Evolutionary conservation across 306 rosid genomes (phyloP).

Genomic region (Phaseolus lunatus): DNA sequence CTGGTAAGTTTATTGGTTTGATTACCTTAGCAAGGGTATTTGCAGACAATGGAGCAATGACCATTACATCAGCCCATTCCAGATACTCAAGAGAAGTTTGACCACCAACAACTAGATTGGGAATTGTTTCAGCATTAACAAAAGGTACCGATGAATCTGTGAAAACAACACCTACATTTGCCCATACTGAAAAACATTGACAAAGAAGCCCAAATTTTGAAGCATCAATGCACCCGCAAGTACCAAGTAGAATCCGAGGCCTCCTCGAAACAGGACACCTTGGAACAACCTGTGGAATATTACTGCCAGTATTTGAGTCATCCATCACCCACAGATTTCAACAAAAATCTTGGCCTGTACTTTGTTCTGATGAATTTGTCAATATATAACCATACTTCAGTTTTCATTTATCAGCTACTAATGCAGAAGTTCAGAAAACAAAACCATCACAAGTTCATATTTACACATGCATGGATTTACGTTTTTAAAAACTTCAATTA

Average conservation of each 20-base stretch:
- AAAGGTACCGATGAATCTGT: slow-evolving; percentile 67
- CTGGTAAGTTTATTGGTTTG: neutral
- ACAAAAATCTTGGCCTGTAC: neutral
- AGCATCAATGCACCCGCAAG: slow-evolving; percentile 79
- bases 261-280: slow-evolving; percentile 45
- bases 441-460: neutral
- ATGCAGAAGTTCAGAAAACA: slow-evolving; percentile 1
- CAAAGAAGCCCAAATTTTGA: slow-evolving; percentile 70
- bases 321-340: slow-evolving; percentile 57
- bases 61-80: slow-evolving; percentile 88
- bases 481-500: neutral
- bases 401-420: neutral
- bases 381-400: neutral
- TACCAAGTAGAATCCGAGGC: slow-evolving; percentile 82
- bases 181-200: slow-evolving; percentile 68
- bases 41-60: slow-evolving; percentile 90
- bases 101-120: neutral
- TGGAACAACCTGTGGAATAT: slow-evolving; percentile 41
- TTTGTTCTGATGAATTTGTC: neutral
- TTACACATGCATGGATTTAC: neutral
- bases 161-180: slow-evolving; percentile 67
- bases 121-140: slow-evolving; percentile 57
- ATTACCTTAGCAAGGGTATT: slow-evolving; percentile 92
- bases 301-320: slow-evolving; percentile 47
- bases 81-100: slow-evolving; percentile 51